Conservation (phyloP, 192 early-diverging fungal species). For the Lunasporangiospora selenospora region DNA sequence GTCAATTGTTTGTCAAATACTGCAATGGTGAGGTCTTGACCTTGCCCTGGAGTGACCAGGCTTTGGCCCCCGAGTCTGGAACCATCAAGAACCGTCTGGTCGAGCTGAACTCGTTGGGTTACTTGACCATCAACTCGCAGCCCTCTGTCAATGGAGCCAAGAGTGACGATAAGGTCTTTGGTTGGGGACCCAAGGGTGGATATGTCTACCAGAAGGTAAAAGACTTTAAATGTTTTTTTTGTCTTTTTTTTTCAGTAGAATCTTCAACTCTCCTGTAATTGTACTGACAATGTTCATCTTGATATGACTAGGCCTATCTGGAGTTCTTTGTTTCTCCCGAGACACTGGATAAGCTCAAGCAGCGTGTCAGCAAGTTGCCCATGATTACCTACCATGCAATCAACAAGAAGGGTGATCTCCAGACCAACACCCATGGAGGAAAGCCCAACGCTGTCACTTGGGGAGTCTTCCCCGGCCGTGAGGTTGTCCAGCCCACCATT, state of each 20-base stretch:
- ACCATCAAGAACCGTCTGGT: constrained; percentile 73
- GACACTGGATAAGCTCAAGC: constrained; percentile 67
- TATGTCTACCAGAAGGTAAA: constrained; percentile 90
- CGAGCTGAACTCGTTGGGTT: constrained; percentile 81
- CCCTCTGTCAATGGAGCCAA: constrained; percentile 90
- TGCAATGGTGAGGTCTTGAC: constrained; percentile 71
- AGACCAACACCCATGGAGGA: constrained; percentile 83
- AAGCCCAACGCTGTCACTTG: constrained; percentile 95
- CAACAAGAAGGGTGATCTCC: constrained; percentile 85
- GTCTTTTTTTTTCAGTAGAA: background rate
- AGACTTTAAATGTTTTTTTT: background rate
- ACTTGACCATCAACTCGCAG: constrained; percentile 96
- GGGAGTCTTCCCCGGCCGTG: constrained; percentile 98
- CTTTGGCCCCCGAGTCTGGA: constrained; percentile 80
- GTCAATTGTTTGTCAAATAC: constrained; percentile 80
- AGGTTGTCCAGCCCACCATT: constrained; percentile 96
- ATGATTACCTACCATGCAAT: constrained; percentile 90
- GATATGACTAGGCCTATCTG: constrained; percentile 82
- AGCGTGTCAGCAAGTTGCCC: constrained; percentile 61
- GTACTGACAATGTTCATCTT: background rate
- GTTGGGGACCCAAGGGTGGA: constrained; percentile 97
- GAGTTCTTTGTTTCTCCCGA: constrained; percentile 93
- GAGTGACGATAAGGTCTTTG: constrained; percentile 79
- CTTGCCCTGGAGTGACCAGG: constrained; percentile 90
- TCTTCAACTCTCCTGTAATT: background rate